These are phyloP conservation scores for Ceratobasidium sp. DNA, from an alignment of 1,284 basidiomycete species.

Conservation along the genomic window DNA sequence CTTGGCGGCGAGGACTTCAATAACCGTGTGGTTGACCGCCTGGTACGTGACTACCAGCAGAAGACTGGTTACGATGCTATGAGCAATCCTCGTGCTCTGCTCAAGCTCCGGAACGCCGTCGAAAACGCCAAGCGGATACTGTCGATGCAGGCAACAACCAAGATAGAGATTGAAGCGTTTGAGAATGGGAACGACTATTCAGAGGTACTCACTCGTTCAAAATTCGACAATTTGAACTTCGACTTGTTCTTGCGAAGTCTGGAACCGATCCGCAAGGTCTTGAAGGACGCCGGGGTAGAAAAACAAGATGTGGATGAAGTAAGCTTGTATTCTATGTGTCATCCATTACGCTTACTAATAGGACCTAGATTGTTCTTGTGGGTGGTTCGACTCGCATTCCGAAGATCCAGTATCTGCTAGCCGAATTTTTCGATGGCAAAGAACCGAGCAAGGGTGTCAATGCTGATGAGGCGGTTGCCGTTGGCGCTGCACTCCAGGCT, in stretches of 20 bases:
- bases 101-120: constrained; percentile 67
- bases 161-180: constrained; percentile 72
- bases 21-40: constrained; percentile 69
- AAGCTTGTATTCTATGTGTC: constrained; percentile 51
- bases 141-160: constrained; percentile 68
- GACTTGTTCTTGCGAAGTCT: constrained; percentile 74
- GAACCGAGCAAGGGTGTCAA: constrained; percentile 79
- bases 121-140: constrained; percentile 70
- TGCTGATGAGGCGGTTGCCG: constrained; percentile 99
- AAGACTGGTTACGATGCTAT: constrained; percentile 67
- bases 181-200: constrained; percentile 71
- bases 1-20: constrained; percentile 72
- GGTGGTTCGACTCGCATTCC: constrained; percentile 74
- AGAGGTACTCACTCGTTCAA: constrained; percentile 70
- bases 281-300: constrained; percentile 72
- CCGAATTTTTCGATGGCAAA: constrained; percentile 68
- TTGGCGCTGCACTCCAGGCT: constrained; percentile 99
- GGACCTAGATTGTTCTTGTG: constrained; percentile 69
- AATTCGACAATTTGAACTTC: constrained; percentile 74
- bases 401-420: constrained; percentile 71
- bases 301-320: constrained; percentile 72
- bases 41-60: constrained; percentile 72
- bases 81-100: constrained; percentile 66
- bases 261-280: constrained; percentile 73
- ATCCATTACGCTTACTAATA: constrained; percentile 60